Conservation (phyloP, 768 basidiomycete genomes). For the Leucogyrophana mollusca region DNA sequence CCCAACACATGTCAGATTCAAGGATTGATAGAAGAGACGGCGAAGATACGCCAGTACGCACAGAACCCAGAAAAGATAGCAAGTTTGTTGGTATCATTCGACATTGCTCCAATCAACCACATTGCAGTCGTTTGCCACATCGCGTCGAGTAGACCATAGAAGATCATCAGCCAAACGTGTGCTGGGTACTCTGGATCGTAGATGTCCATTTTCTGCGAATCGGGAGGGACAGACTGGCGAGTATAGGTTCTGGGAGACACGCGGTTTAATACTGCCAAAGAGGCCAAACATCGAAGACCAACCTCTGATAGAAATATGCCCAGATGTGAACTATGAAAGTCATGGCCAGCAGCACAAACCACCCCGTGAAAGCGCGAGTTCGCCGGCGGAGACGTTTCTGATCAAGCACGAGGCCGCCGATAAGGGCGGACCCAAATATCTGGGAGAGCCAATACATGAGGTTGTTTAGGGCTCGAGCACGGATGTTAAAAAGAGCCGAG, state of each 20-base stretch:
- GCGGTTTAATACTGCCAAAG: neutral
- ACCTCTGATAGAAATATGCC: too few species aligned
- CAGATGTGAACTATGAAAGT: conserved; percentile 67
- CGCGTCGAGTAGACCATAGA: conserved; percentile 70
- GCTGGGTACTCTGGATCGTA: conserved; percentile 13
- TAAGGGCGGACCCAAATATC: conserved; percentile 69
- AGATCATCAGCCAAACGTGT: conserved; percentile 60
- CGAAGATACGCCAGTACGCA: conserved; percentile 72
- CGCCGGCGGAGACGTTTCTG: conserved; percentile 53
- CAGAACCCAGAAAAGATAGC: too few species aligned
- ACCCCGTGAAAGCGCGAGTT: conserved; percentile 66
- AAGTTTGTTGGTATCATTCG: too few species aligned
- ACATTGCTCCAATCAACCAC: too few species aligned
- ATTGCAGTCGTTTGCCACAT: conserved; percentile 82
- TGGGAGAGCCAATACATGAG: conserved; percentile 78
- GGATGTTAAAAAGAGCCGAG: conserved; percentile 73
- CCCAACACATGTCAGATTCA: neutral
- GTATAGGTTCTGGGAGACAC: conserved; percentile 47
- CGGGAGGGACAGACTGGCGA: conserved; percentile 44
- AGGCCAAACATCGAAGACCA: conserved; percentile 65
- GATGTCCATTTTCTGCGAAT: conserved; percentile 37
- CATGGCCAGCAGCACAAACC: conserved; percentile 58
- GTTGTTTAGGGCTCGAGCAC: conserved; percentile 71
- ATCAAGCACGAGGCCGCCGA: conserved; percentile 71
- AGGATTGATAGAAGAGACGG: neutral